Percentiles rank a stretch among this genome's conserved stretches.
Evolutionary conservation across 768 basidiomycete species (phyloP).

Genomic region (Lactifluus hygrophoroides): DNA sequence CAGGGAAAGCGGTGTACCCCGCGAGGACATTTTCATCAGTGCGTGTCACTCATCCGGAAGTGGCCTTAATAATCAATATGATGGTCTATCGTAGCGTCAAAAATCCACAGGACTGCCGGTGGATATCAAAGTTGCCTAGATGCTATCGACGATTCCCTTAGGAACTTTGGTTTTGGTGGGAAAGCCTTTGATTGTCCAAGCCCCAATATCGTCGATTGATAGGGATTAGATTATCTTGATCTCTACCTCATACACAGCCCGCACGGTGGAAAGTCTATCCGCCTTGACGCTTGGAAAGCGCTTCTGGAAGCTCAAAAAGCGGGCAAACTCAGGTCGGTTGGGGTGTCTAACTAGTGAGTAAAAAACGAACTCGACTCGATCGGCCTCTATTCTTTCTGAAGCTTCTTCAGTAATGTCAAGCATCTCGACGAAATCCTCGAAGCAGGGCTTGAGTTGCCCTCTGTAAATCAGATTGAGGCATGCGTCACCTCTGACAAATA

Average conservation of each 20-base stretch:
- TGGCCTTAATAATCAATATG: too few relatives aligned
- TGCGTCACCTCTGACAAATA: too few relatives aligned
- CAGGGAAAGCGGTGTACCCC: constrained; percentile 43
- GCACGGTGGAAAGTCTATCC: constrained; percentile 48
- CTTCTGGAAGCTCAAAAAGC: constrained; percentile 50
- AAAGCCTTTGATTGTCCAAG: background rate
- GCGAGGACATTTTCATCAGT: constrained; percentile 70
- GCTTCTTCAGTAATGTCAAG: constrained; percentile 44
- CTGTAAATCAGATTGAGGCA: constrained; percentile 81
- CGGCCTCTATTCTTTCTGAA: background rate
- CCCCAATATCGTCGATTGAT: background rate
- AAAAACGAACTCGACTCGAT: background rate
- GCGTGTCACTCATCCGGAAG: constrained; percentile 20
- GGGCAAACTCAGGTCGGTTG: constrained; percentile 65
- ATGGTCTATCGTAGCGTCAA: constrained; percentile 10
- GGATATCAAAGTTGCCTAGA: constrained; percentile 1
- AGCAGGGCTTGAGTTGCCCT: constrained; percentile 54
- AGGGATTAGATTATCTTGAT: constrained; percentile 50
- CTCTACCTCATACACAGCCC: constrained; percentile 77
- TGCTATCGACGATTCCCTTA: constrained; percentile 5
- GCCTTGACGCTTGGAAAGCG: constrained; percentile 66
- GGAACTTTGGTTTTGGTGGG: constrained; percentile 2
- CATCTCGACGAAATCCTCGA: constrained; percentile 68
- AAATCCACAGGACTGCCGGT: constrained; percentile 16
- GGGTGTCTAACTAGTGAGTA: constrained; percentile 77